Conservation (phyloP, 345 rosid species). For the Orychophragmus violaceus region DNA sequence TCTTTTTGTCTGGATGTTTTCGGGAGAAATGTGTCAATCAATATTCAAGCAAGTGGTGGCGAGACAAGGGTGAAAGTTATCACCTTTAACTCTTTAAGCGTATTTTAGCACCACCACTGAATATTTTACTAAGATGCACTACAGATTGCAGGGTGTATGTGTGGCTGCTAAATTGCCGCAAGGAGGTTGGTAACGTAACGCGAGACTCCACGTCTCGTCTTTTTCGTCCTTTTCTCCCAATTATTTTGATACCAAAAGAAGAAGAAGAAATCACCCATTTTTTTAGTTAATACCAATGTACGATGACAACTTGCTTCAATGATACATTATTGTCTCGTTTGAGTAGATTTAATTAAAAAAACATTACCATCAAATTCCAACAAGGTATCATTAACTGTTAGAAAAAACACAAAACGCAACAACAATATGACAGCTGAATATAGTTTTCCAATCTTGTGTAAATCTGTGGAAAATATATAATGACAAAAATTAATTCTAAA, state of each 20-base stretch:
- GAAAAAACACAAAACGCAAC: too few species aligned
- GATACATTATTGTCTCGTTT: not conserved
- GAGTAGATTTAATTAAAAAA: not conserved
- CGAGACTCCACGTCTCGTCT: constrained; percentile 29
- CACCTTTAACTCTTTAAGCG: not conserved
- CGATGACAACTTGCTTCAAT: not conserved
- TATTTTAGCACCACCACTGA: not conserved
- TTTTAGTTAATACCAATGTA: not conserved
- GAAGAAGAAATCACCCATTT: not conserved
- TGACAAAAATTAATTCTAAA: too few species aligned
- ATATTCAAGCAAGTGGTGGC: constrained; percentile 17
- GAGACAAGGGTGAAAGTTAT: constrained; percentile 25
- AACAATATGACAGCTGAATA: too few species aligned
- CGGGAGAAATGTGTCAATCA: constrained; percentile 3
- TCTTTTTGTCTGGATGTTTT: constrained; percentile 8
- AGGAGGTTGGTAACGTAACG: constrained; percentile 19
- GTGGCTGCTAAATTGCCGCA: constrained; percentile 25
- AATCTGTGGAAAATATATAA: too few species aligned
- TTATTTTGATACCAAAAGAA: not conserved
- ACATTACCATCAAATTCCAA: not conserved
- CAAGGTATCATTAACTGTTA: too few species aligned
- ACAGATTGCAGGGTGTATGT: not conserved
- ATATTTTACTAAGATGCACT: not conserved
- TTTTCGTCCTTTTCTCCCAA: not conserved
- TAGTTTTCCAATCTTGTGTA: too few species aligned